phyloP scores from a whole-genome alignment of 2,329 filamentous ascomycete species.

The Fonsecaea monophora region DNA sequence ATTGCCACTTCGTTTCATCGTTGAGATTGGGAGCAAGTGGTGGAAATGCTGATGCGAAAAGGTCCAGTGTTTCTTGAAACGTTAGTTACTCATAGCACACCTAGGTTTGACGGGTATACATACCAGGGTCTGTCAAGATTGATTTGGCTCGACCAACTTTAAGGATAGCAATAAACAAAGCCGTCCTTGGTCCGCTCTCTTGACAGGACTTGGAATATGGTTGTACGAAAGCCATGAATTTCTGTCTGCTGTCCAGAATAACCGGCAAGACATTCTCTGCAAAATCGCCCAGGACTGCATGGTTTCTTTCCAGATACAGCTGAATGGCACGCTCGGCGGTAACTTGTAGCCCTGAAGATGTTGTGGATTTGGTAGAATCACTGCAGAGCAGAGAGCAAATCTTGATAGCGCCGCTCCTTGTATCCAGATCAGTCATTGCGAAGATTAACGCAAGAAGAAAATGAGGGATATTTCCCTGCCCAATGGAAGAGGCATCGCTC shows the following conservation, averaged over 20 bases:
- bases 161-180: constrained; percentile 33
- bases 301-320: constrained; percentile 33
- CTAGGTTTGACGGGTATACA: not conserved
- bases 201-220: constrained; percentile 18
- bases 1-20: constrained; percentile 11
- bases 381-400: constrained; percentile 36
- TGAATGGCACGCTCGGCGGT: constrained; percentile 28
- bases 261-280: constrained; percentile 38
- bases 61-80: constrained; percentile 16
- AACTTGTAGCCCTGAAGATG: constrained; percentile 5
- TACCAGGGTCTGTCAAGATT: constrained; percentile 31
- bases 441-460: constrained; percentile 36
- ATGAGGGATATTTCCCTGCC: constrained; percentile 18
- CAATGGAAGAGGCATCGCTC: constrained; percentile 18
- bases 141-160: constrained; percentile 33
- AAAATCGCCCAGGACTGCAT: constrained; percentile 32
- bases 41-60: constrained; percentile 22
- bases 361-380: not conserved
- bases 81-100: not conserved
- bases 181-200: constrained; percentile 18
- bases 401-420: constrained; percentile 38
- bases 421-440: constrained; percentile 36
- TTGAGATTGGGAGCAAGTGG: not conserved
- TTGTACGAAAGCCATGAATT: constrained; percentile 30
- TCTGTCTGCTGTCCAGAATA: constrained; percentile 31